Evolutionary conservation across 345 rosid species (phyloP).

Genomic region (Litchi chinensis): DNA sequence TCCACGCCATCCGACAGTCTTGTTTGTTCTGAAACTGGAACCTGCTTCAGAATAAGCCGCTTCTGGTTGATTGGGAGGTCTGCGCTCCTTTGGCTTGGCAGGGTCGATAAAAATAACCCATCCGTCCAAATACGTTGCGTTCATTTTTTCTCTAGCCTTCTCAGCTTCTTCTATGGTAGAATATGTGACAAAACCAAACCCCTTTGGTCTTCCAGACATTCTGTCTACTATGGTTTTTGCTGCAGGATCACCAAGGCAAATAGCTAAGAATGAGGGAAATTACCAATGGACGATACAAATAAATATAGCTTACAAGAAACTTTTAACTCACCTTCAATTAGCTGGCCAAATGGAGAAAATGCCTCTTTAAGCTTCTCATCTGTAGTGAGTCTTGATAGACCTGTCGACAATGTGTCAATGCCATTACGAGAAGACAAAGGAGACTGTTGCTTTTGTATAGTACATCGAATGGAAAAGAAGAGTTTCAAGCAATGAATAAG

Average conservation of each 20-base stretch:
- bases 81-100: slow-evolving; percentile 69
- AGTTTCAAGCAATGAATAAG: not conserved
- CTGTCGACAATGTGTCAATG: slow-evolving; percentile 37
- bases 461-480: not conserved
- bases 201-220: slow-evolving; percentile 73
- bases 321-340: slow-evolving; percentile 56
- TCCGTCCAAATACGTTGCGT: slow-evolving; percentile 86
- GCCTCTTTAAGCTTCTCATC: slow-evolving; percentile 78
- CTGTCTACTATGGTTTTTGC: slow-evolving; percentile 74
- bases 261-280: not conserved
- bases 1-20: slow-evolving; percentile 80
- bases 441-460: not conserved
- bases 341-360: slow-evolving; percentile 73
- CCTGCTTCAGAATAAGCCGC: slow-evolving; percentile 50
- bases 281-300: not conserved
- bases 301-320: not conserved
- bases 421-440: slow-evolving; percentile 1
- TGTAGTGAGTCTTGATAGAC: slow-evolving; percentile 72
- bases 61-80: slow-evolving; percentile 42
- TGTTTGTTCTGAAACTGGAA: slow-evolving; percentile 67
- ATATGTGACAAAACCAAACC: slow-evolving; percentile 78
- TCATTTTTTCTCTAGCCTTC: slow-evolving; percentile 83
- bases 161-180: slow-evolving; percentile 80
- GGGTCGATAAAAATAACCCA: slow-evolving; percentile 98
- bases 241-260: slow-evolving; percentile 27